Evolutionary conservation across 768 basidiomycete species (phyloP).

Genomic region (Xerocomellus chrysenteron): DNA sequence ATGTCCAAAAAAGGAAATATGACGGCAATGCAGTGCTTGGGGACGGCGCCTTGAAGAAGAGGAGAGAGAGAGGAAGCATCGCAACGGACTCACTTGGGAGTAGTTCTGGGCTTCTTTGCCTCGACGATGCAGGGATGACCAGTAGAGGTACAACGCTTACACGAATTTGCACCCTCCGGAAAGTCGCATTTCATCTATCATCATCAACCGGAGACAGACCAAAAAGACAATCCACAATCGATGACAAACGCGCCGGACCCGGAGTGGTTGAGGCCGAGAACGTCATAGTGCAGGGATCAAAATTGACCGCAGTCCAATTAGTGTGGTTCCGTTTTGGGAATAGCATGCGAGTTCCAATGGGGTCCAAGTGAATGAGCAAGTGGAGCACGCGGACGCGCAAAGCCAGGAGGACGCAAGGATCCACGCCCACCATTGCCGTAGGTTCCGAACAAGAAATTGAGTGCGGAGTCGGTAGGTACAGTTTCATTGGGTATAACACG

Average conservation of each 20-base stretch:
- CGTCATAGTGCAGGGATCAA: slow-evolving; percentile 7
- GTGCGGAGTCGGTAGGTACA: not conserved
- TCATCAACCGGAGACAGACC: slow-evolving; percentile 9
- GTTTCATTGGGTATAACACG: not conserved
- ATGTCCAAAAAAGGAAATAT: slow-evolving; percentile 24
- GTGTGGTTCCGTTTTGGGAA: slow-evolving; percentile 12
- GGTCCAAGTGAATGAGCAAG: slow-evolving; percentile 3
- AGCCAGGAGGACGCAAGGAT: not conserved
- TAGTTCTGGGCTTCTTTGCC: slow-evolving; percentile 73
- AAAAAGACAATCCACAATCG: slow-evolving; percentile 13
- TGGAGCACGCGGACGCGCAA: not conserved
- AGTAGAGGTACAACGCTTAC: slow-evolving; percentile 69
- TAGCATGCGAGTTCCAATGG: slow-evolving; percentile 1
- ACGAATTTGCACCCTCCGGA: slow-evolving; percentile 68
- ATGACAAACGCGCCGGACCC: slow-evolving; percentile 1
- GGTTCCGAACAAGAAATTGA: slow-evolving; percentile 17
- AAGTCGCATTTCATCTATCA: slow-evolving; percentile 86
- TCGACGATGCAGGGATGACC: slow-evolving; percentile 82
- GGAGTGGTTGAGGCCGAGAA: slow-evolving; percentile 2
- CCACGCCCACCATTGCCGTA: slow-evolving; percentile 5
- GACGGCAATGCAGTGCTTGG: slow-evolving; percentile 27
- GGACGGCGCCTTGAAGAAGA: not conserved
- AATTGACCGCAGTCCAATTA: slow-evolving; percentile 7
- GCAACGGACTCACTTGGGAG: slow-evolving; percentile 70
- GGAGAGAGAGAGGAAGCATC: slow-evolving; percentile 9